phyloP scores from a whole-genome alignment of 1,139 yeast species.

The Taphrina betulina region DNA sequence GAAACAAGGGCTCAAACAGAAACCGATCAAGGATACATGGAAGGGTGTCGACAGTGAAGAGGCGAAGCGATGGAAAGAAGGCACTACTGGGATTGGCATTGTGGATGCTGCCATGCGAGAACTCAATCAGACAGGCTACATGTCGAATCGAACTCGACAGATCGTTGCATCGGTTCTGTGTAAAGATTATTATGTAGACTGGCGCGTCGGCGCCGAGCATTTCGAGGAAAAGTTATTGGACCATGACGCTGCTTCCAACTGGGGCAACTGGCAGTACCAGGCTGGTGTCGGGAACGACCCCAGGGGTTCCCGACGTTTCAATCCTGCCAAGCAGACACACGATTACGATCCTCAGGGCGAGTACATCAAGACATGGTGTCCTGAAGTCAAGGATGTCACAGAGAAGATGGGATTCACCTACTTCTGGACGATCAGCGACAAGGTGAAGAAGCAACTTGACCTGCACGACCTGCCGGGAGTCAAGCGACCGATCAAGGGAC shows the following conservation, averaged over 20 bases:
- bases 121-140: slow-evolving; percentile 52
- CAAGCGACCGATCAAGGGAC: slow-evolving; percentile 21
- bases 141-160: slow-evolving; percentile 58
- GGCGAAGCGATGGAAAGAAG: slow-evolving; percentile 40
- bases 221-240: slow-evolving; percentile 54
- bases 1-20: slow-evolving; percentile 17
- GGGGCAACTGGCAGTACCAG: slow-evolving; percentile 56
- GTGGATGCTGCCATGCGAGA: slow-evolving; percentile 61
- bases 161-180: slow-evolving; percentile 54
- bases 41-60: slow-evolving; percentile 13
- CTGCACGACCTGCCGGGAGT: slow-evolving; percentile 13
- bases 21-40: slow-evolving; percentile 16
- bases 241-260: slow-evolving; percentile 56
- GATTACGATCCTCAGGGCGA: slow-evolving; percentile 52
- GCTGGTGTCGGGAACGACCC: slow-evolving; percentile 46
- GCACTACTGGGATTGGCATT: slow-evolving; percentile 46
- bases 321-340: slow-evolving; percentile 55
- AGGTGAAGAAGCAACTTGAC: slow-evolving; percentile 9
- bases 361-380: slow-evolving; percentile 54
- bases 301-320: slow-evolving; percentile 57
- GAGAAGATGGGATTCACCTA: slow-evolving; percentile 26
- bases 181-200: slow-evolving; percentile 56
- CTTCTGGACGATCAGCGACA: slow-evolving; percentile 23
- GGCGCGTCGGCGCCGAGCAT: slow-evolving; percentile 57
- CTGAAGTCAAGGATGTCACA: slow-evolving; percentile 48